Conservation (phyloP, 148 eudicot genomes). For the Chenopodium quinoa region DNA sequence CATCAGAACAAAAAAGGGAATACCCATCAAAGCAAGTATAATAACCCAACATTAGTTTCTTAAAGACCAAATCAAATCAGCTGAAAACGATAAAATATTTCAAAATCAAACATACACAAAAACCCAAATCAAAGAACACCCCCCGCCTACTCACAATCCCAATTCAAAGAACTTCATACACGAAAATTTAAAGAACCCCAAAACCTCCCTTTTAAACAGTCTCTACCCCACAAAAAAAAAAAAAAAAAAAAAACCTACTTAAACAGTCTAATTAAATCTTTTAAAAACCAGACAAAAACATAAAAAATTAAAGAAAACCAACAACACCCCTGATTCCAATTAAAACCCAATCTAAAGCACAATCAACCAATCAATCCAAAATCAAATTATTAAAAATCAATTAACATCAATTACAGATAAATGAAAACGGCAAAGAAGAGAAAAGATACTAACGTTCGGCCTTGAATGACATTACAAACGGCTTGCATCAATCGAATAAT, state of each 20-base stretch:
- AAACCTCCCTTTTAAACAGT: background rate
- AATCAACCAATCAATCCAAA: no score
- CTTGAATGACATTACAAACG: constrained; percentile 46
- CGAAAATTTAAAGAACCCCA: background rate
- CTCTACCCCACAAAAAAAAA: background rate
- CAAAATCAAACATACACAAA: background rate
- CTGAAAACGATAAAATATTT: background rate
- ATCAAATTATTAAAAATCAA: background rate
- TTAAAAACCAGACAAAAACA: no score
- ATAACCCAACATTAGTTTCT: background rate
- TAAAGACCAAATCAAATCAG: background rate
- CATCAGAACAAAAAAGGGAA: no score
- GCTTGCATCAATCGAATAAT: constrained; percentile 46
- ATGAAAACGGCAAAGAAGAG: background rate
- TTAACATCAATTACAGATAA: background rate
- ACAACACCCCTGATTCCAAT: no score
- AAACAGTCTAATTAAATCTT: no score
- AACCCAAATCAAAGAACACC: background rate
- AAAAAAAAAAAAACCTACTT: no score
- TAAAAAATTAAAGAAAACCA: no score
- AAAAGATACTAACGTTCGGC: constrained; percentile 35
- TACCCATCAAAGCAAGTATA: background rate
- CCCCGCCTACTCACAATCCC: no score
- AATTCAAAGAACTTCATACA: background rate
- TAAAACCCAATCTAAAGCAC: no score